Percentiles rank a stretch among this genome's conserved stretches.
phyloP scores from a whole-genome alignment of 2,329 filamentous ascomycete genomes.

The Fusarium austroafricanum region DNA sequence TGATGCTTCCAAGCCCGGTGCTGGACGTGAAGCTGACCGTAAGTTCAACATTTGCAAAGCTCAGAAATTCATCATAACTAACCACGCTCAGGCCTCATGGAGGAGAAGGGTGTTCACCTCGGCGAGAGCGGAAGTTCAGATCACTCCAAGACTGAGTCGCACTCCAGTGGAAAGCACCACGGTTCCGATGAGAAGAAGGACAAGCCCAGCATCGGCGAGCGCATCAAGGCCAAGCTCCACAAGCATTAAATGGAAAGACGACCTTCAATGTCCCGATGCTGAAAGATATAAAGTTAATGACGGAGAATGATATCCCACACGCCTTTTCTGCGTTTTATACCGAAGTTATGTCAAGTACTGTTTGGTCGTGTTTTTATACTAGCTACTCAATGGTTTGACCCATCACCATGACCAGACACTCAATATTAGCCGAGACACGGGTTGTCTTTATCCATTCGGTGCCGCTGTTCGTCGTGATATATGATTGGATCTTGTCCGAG shows the following conservation, averaged over 20 bases:
- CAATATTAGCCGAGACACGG: conserved; percentile 5
- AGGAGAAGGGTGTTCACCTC: conserved; percentile 49
- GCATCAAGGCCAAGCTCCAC: conserved; percentile 78
- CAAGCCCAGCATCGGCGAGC: conserved; percentile 68
- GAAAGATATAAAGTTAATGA: conserved; percentile 17
- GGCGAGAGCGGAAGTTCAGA: conserved; percentile 20
- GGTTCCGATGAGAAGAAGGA: conserved; percentile 45
- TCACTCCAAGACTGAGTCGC: conserved; percentile 9
- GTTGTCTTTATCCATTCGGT: neutral
- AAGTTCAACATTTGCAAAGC: conserved; percentile 45
- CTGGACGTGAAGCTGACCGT: conserved; percentile 75
- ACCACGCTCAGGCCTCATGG: conserved; percentile 48
- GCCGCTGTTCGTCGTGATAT: neutral
- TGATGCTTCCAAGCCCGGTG: conserved; percentile 72
- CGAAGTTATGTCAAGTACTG: conserved; percentile 1
- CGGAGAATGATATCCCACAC: conserved; percentile 34
- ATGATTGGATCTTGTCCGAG: neutral
- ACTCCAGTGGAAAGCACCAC: conserved; percentile 31
- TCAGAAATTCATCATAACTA: neutral
- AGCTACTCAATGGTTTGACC: neutral
- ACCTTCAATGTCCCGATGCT: neutral
- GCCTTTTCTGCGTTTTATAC: conserved; percentile 3
- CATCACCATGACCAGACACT: neutral
- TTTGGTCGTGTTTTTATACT: neutral
- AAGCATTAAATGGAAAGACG: conserved; percentile 50